A percentile compares a stretch with the other conserved stretches of the same genome.
These are phyloP conservation scores for Phanerochaete carnosa DNA, from an alignment of 768 basidiomycete genomes.

Conservation along the genomic window DNA sequence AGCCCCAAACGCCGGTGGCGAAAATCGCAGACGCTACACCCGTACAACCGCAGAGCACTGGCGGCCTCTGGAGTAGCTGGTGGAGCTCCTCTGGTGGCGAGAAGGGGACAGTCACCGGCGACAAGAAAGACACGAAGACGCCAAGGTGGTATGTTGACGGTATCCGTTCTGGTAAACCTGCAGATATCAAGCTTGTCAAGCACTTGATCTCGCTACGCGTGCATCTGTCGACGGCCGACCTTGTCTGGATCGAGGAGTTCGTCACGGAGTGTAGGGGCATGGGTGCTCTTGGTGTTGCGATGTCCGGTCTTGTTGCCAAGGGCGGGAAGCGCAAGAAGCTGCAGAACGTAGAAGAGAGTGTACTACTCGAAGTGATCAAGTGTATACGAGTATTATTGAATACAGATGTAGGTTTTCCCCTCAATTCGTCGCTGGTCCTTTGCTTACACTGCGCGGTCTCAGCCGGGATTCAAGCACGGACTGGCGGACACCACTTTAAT, in stretches of 20 bases:
- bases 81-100: slow-evolving; percentile 69
- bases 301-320: slow-evolving; percentile 63
- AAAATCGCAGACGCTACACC: slow-evolving; percentile 21
- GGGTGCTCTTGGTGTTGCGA: slow-evolving; percentile 51
- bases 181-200: slow-evolving; percentile 64
- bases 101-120: slow-evolving; percentile 25
- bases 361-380: slow-evolving; percentile 71
- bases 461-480: slow-evolving; percentile 74
- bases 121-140: slow-evolving; percentile 39
- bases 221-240: slow-evolving; percentile 77
- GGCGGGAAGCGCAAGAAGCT: slow-evolving; percentile 58
- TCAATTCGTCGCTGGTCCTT: not conserved
- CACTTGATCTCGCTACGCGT: slow-evolving; percentile 81
- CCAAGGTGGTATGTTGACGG: slow-evolving; percentile 63
- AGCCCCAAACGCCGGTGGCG: not conserved
- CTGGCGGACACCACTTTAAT: slow-evolving; percentile 61
- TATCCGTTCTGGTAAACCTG: slow-evolving; percentile 50
- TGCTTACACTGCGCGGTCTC: slow-evolving; percentile 11
- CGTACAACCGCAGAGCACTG: slow-evolving; percentile 65
- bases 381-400: slow-evolving; percentile 83
- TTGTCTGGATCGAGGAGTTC: slow-evolving; percentile 79
- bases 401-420: slow-evolving; percentile 58
- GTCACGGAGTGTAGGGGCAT: slow-evolving; percentile 64
- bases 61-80: slow-evolving; percentile 74
- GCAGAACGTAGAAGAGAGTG: slow-evolving; percentile 62